Conservation (phyloP, 257 asterid species). For the Phtheirospermum japonicum region DNA sequence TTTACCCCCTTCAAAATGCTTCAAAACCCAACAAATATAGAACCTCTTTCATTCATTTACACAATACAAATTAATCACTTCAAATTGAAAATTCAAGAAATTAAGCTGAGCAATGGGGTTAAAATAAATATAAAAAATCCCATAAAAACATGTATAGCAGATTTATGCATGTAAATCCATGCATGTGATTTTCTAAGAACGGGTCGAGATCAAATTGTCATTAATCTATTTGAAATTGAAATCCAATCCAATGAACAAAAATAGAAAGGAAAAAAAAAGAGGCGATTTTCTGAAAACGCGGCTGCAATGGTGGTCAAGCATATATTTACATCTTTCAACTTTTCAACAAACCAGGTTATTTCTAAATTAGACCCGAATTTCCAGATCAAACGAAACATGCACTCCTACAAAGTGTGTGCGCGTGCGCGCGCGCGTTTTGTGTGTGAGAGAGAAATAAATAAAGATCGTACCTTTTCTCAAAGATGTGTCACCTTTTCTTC, state of each 20-base stretch:
- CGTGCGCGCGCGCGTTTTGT: not conserved
- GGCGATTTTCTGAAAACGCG: slow-evolving; percentile 19
- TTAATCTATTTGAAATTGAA: slow-evolving; percentile 17
- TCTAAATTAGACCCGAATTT: slow-evolving; percentile 21
- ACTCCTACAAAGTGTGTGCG: not conserved
- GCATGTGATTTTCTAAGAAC: slow-evolving; percentile 15
- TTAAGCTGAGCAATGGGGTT: slow-evolving; percentile 2
- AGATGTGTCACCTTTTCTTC: slow-evolving; percentile 14
- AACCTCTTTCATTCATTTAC: not conserved
- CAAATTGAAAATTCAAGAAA: slow-evolving; percentile 22
- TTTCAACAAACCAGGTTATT: not conserved
- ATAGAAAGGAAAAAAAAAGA: not conserved
- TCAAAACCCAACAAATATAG: slow-evolving; percentile 26
- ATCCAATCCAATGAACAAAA: not conserved
- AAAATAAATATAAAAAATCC: slow-evolving; percentile 5
- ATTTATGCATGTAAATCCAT: slow-evolving; percentile 23
- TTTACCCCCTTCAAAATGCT: slow-evolving; percentile 22
- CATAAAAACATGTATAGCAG: not conserved
- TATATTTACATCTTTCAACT: not conserved
- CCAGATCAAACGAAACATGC: slow-evolving; percentile 19
- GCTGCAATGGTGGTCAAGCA: slow-evolving; percentile 23
- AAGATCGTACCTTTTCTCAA: slow-evolving; percentile 10
- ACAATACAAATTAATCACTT: not conserved
- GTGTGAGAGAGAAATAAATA: slow-evolving; percentile 5
- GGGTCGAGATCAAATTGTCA: not conserved